These are phyloP conservation scores for Serendipita sp. DNA, from an alignment of 768 basidiomycete genomes.

Conservation along the genomic window DNA sequence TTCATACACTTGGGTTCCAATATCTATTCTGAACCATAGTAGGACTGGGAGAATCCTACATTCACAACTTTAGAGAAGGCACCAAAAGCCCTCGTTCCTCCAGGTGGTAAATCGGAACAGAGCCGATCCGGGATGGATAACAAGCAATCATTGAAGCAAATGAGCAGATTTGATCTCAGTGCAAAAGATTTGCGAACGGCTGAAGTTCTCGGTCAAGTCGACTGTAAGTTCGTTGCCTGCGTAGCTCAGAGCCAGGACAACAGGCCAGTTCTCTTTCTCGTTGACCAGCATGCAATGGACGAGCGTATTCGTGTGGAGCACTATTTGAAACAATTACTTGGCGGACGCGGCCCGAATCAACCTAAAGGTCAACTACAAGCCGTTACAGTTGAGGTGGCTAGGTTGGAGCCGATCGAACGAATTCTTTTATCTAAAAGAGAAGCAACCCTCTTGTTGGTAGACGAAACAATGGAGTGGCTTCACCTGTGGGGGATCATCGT, in stretches of 20 bases:
- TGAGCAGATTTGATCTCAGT: conserved; percentile 20
- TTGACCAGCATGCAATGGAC: conserved; percentile 98
- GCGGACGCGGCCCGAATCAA: conserved; percentile 16
- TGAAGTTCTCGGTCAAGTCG: conserved; percentile 65
- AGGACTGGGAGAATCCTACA: conserved; percentile 21
- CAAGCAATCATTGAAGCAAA: too few relatives aligned
- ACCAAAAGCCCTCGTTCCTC: too few relatives aligned
- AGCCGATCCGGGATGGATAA: too few relatives aligned
- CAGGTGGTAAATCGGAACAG: too few relatives aligned
- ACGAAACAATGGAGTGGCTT: conserved; percentile 24
- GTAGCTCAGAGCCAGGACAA: conserved; percentile 23
- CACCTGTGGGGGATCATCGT: conserved; percentile 33
- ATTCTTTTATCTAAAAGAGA: conserved; percentile 56
- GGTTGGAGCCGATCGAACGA: conserved; percentile 37
- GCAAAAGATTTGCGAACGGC: conserved; percentile 41
- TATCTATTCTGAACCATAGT: neutral
- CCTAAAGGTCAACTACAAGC: too few relatives aligned
- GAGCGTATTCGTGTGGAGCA: conserved; percentile 84
- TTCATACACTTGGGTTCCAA: neutral
- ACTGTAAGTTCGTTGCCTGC: conserved; percentile 81
- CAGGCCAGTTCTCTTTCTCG: conserved; percentile 40
- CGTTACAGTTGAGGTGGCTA: conserved; percentile 24
- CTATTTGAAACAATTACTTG: conserved; percentile 60
- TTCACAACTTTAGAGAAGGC: conserved; percentile 24
- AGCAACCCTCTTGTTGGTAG: conserved; percentile 31